phyloP scores from a whole-genome alignment of 192 early-diverging fungal species.

The Mortierella antarctica region DNA sequence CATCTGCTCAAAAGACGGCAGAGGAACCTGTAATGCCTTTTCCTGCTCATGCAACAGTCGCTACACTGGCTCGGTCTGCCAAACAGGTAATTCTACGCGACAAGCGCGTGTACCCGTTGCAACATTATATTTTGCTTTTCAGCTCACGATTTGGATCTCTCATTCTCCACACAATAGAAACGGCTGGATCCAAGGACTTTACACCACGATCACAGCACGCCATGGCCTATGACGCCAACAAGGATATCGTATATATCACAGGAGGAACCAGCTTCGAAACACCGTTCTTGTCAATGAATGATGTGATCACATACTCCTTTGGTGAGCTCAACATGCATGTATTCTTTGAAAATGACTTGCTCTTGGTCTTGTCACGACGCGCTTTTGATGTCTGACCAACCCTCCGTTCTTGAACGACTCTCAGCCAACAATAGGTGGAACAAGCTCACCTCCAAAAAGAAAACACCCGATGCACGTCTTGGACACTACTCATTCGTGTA shows the following conservation, averaged over 20 bases:
- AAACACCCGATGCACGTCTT: slow-evolving; percentile 24
- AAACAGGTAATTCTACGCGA: slow-evolving; percentile 21
- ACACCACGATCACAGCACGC: slow-evolving; percentile 41
- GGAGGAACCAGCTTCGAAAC: slow-evolving; percentile 28
- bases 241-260: slow-evolving; percentile 47
- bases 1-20: slow-evolving; percentile 16
- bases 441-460: background rate
- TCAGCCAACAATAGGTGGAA: slow-evolving; percentile 42
- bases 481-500: slow-evolving; percentile 45
- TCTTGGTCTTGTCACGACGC: background rate
- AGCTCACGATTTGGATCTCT: background rate
- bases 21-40: slow-evolving; percentile 26
- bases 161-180: slow-evolving; percentile 4
- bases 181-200: slow-evolving; percentile 35
- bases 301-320: slow-evolving; percentile 31
- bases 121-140: background rate
- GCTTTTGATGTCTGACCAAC: background rate
- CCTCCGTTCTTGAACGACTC: background rate
- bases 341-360: background rate
- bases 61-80: slow-evolving; percentile 30
- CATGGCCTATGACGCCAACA: slow-evolving; percentile 43
- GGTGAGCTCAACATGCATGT: slow-evolving; percentile 2
- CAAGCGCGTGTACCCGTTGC: background rate
- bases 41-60: slow-evolving; percentile 20
- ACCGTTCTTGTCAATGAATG: background rate